phyloP scores from a whole-genome alignment of 345 rosid genomes.

The Camelina sativa region DNA sequence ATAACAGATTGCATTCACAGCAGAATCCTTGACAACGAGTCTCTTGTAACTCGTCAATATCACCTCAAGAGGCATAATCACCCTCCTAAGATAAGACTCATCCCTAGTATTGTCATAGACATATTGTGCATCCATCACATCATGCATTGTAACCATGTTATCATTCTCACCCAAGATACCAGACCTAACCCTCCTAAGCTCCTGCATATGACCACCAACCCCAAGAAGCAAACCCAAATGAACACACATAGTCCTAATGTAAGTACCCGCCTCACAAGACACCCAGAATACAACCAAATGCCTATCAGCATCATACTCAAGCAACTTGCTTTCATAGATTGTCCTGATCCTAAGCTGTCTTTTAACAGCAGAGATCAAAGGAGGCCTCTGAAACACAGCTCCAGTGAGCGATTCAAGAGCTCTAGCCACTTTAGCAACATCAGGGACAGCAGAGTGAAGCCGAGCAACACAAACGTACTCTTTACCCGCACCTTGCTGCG shows the following conservation, averaged over 20 bases:
- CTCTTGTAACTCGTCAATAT: slow-evolving; percentile 93
- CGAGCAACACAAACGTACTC: slow-evolving; percentile 97
- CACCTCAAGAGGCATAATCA: slow-evolving; percentile 87
- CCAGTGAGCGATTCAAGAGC: slow-evolving; percentile 91
- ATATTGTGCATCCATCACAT: slow-evolving; percentile 98
- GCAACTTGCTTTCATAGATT: slow-evolving; percentile 81
- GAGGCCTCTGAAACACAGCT: slow-evolving; percentile 92
- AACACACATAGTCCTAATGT: slow-evolving; percentile 93
- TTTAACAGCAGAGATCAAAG: slow-evolving; percentile 91
- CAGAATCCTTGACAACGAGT: slow-evolving; percentile 88
- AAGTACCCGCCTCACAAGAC: slow-evolving; percentile 95
- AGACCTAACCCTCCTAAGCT: slow-evolving; percentile 90
- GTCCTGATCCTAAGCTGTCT: slow-evolving; percentile 96
- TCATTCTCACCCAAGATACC: slow-evolving; percentile 90
- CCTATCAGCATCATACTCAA: slow-evolving; percentile 79
- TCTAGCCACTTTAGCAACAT: slow-evolving; percentile 81
- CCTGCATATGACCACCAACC: slow-evolving; percentile 98
- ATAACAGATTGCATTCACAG: slow-evolving; percentile 93
- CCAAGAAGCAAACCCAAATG: slow-evolving; percentile 91
- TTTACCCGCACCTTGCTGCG: slow-evolving; percentile 97
- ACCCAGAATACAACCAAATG: slow-evolving; percentile 97
- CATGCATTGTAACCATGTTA: slow-evolving; percentile 99
- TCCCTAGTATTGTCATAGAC: slow-evolving; percentile 65
- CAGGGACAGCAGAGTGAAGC: slow-evolving; percentile 82
- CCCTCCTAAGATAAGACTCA: slow-evolving; percentile 84